Base-by-base conservation (phyloP, 2,329 filamentous ascomycete genomes). In the Coniochaeta sp. region DNA sequence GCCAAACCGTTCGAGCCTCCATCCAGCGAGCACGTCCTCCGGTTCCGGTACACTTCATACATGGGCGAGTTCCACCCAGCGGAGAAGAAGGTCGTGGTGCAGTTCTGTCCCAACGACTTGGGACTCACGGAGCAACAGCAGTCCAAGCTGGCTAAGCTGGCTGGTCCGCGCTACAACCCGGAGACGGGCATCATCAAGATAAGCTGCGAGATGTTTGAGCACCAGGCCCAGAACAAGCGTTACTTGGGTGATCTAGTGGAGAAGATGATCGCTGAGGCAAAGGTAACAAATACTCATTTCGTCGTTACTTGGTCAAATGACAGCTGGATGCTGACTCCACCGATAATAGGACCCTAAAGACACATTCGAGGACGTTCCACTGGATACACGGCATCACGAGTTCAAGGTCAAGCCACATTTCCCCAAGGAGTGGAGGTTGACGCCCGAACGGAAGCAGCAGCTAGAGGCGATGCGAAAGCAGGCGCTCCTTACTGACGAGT, bases 1-100 rank as follows among this genome's bases (percentile, higher is more conserved):
- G 89, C 90, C 60, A 90, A 90, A 74, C 89, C 90, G 19, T 98
- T 96, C 73, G 76, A 81, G 62, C 84, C 87, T 2, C 91, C 93
- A 1, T 81, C 83, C 16, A 73, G 80, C 33, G 74, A 85, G 54
- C 81, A 90, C 67, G 86, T 91, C 54, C 85, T 99, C 61, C 89
- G 93, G 68, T 99, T 97, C 86, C 89, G 95, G 69, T 97, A 96
- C 79, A 99, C 95, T 17, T 93, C 89, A 40, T 98, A 98, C 77
- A 89, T 99, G 83, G 93, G 93, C 68, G 95, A 98, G 76, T 80
- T 84, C 60, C 96, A 99, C 76, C 93, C 95, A 0, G 91, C 93
- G 2, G 87, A 92, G 75, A 88, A 87, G 71, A 99, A 99, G 80
- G 93, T 99, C 22, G 93, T 98, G 14, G 86, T 98, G 60, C 90